Percentiles rank a stretch among this genome's conserved stretches.
Evolutionary conservation across 2,329 filamentous ascomycete species (phyloP).

Genomic region (Aplosporella prunicola): DNA sequence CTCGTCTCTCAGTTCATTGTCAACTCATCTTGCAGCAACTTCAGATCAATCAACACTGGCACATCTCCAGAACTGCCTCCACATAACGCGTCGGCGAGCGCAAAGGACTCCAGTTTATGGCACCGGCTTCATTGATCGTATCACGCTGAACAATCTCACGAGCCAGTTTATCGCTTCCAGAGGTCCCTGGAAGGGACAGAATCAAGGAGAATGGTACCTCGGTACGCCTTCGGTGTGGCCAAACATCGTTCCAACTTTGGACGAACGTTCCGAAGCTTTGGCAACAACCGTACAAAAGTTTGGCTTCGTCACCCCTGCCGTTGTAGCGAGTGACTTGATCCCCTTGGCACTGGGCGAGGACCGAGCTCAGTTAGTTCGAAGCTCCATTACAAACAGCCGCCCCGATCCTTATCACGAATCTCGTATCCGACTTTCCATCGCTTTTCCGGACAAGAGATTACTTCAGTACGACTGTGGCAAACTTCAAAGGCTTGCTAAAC

Average conservation of each 20-base stretch:
- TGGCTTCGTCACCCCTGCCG: constrained; percentile 83
- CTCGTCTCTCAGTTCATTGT: constrained; percentile 57
- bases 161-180: constrained; percentile 12
- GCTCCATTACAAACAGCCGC: constrained; percentile 30
- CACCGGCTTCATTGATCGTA: constrained; percentile 62
- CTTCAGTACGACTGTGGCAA: constrained; percentile 97
- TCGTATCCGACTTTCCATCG: constrained; percentile 84
- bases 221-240: constrained; percentile 55
- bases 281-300: constrained; percentile 76
- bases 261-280: constrained; percentile 61
- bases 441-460: constrained; percentile 93
- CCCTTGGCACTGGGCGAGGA: constrained; percentile 53
- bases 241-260: constrained; percentile 63
- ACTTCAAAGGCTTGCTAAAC: constrained; percentile 75
- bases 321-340: constrained; percentile 69
- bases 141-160: constrained; percentile 47
- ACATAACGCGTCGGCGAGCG: constrained; percentile 70
- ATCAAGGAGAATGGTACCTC: constrained; percentile 59
- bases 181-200: constrained; percentile 7
- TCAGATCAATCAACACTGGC: constrained; percentile 33
- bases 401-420: constrained; percentile 88
- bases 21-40: constrained; percentile 64
- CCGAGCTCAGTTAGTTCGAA: constrained; percentile 45
- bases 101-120: constrained; percentile 77
- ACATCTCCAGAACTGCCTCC: constrained; percentile 70